Evolutionary conservation across 129 eudicot genomes (phyloP), one percentile per base, ranked within the genome.

Genomic region (Heracleum sosnowskyi): DNA sequence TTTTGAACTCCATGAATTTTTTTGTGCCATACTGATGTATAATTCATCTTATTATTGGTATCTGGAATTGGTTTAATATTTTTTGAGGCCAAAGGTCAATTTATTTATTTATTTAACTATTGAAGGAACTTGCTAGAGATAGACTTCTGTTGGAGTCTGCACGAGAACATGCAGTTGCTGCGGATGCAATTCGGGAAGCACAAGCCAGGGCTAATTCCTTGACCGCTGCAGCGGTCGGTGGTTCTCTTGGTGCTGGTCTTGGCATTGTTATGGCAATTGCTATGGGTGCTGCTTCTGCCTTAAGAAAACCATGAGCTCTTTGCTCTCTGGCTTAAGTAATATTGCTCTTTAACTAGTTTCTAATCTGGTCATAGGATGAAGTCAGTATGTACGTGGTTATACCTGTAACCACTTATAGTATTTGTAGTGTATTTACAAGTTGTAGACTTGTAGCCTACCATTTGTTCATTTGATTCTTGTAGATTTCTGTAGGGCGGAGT

Each of bases 251-350:
- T 73, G 98, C 96, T 24, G 97, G 98, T 76, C 86, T 95, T 74
- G 98, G 98, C 33, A 62, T 95, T 71, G 82, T 95, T 47, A 83
- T 95, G 89, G 98, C 98, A 33, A 91, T 95, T 80, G 98, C 92
- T 55, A 82, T 95, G 97, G 98, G 98, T 79, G 98, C 98, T 37
- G 98, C 97, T 71, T 95, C 98, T 62, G 97, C 96, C 76, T 83
- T 91, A 88, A 91, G 98, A 85, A 95, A 95, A 86, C 98, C 98
- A 40, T 95, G 87, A 91, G 9, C 68, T n/a, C 16, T n/a, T 13
- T 26, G 37, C 71, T 29, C 7, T 11, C 18, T 26, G 22, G 18
- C 37, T 12, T 31, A 5, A 66, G 39, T 13, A 5, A 33, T 13
- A 31, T 66, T 66, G 24, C 37, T 28, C 37, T 66, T 66, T 31